Conservation (phyloP, 2,329 filamentous ascomycete species). For the Cladophialophora psammophila region DNA sequence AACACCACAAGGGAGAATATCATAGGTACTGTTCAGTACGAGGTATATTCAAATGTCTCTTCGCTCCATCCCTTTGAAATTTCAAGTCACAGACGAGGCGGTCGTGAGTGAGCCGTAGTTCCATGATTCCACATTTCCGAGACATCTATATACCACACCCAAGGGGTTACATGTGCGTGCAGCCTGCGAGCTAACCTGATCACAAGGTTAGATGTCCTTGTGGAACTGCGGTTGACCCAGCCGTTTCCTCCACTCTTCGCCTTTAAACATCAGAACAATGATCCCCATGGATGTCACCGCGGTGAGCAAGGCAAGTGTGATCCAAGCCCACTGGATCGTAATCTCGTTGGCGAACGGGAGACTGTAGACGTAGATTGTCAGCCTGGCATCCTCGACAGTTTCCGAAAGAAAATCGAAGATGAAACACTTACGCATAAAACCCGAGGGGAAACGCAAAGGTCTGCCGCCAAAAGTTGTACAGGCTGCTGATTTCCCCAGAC, state of each 20-base stretch:
- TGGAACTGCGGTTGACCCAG: slow-evolving; percentile 10
- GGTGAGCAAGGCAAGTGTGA: slow-evolving; percentile 9
- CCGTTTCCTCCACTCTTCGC: slow-evolving; percentile 14
- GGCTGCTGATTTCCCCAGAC: slow-evolving; percentile 8
- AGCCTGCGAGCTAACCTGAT: not conserved
- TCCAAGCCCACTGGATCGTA: slow-evolving; percentile 16
- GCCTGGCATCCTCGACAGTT: not conserved
- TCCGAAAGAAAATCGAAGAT: not conserved
- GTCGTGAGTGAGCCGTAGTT: not conserved
- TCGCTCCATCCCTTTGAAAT: not conserved
- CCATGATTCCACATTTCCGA: not conserved
- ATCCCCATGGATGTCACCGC: slow-evolving; percentile 4
- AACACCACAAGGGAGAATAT: not conserved
- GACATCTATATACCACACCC: not conserved
- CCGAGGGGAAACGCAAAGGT: not conserved
- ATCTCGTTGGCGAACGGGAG: slow-evolving; percentile 11
- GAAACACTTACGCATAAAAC: not conserved
- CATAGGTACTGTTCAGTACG: no score
- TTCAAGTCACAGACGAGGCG: not conserved
- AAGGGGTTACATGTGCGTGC: not conserved
- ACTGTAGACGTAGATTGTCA: slow-evolving; percentile 5
- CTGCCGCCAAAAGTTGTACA: slow-evolving; percentile 10
- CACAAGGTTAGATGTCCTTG: slow-evolving; percentile 1
- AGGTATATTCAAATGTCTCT: not conserved
- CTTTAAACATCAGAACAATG: slow-evolving; percentile 9